Percentiles rank a stretch among this genome's conserved stretches.
These are phyloP conservation scores for Lactarius psammicola DNA, from an alignment of 768 basidiomycete genomes.

Conservation along the genomic window DNA sequence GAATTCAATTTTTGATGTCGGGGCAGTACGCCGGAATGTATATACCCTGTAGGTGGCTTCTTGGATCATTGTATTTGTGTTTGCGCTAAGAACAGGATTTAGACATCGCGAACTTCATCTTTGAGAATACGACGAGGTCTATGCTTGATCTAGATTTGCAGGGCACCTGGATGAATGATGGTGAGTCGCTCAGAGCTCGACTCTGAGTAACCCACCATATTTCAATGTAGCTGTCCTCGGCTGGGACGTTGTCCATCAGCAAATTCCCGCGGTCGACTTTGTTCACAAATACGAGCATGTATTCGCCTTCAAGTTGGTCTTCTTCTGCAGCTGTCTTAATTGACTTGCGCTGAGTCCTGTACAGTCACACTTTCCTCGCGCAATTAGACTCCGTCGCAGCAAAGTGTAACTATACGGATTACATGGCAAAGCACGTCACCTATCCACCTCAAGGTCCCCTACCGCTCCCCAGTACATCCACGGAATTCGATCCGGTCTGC, in stretches of 20 bases:
- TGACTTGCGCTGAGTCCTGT: neutral
- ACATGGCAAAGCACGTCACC: slow-evolving; percentile 58
- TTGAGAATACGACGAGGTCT: slow-evolving; percentile 45
- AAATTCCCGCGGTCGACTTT: slow-evolving; percentile 72
- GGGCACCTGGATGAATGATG: slow-evolving; percentile 73
- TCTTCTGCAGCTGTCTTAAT: neutral
- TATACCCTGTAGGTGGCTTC: slow-evolving; percentile 50
- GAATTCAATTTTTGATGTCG: neutral
- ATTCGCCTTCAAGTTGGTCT: slow-evolving; percentile 66
- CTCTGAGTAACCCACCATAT: neutral
- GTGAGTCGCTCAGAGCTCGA: slow-evolving; percentile 41
- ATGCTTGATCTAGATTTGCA: slow-evolving; percentile 56
- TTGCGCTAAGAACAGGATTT: neutral
- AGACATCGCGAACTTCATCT: slow-evolving; percentile 79
- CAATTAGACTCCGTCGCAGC: slow-evolving; percentile 53
- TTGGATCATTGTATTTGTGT: slow-evolving; percentile 26
- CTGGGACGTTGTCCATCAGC: slow-evolving; percentile 60
- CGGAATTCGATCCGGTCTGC: slow-evolving; percentile 49
- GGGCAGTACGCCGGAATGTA: slow-evolving; percentile 72
- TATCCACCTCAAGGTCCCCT: slow-evolving; percentile 67
- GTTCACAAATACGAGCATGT: slow-evolving; percentile 70
- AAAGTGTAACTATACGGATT: slow-evolving; percentile 62
- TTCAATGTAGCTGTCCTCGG: slow-evolving; percentile 50
- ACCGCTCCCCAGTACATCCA: slow-evolving; percentile 63
- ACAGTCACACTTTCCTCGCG: slow-evolving; percentile 59